These are phyloP conservation scores for Dipteronia dyeriana DNA, from an alignment of 345 rosid species.

Conservation along the genomic window DNA sequence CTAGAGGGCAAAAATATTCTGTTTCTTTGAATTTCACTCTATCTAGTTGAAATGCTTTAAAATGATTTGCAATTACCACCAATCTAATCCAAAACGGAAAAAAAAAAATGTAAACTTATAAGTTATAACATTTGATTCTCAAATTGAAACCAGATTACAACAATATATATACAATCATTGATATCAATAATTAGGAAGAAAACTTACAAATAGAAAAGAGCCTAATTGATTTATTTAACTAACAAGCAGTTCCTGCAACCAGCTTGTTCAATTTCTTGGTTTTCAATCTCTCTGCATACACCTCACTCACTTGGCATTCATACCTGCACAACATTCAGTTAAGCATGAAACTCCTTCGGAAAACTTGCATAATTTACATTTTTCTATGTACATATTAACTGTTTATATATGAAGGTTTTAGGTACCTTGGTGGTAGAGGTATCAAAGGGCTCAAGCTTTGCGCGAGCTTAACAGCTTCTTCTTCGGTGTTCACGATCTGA, in stretches of 20 bases:
- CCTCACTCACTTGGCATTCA: conserved; percentile 56
- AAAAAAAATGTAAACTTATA: not conserved
- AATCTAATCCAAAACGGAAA: not conserved
- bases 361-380: not conserved
- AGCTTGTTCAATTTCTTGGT: conserved; percentile 65
- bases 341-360: not conserved
- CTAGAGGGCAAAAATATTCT: no score
- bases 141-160: not conserved
- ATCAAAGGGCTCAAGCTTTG: conserved; percentile 63
- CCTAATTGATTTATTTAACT: not conserved
- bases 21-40: no score
- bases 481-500: conserved; percentile 58
- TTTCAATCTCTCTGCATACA: conserved; percentile 61
- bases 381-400: not conserved
- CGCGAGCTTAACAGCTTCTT: conserved; percentile 62
- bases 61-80: not conserved
- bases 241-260: conserved; percentile 59
- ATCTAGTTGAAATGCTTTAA: no score
- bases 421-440: conserved; percentile 64
- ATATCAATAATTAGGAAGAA: not conserved
- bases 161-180: not conserved
- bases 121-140: not conserved
- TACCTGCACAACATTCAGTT: conserved; percentile 39
- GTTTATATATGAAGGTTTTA: not conserved
- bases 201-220: not conserved